A percentile compares a stretch with the other conserved stretches of the same genome.
These are phyloP conservation scores for Boletus huronensis DNA, from an alignment of 768 basidiomycete genomes.

Conservation along the genomic window DNA sequence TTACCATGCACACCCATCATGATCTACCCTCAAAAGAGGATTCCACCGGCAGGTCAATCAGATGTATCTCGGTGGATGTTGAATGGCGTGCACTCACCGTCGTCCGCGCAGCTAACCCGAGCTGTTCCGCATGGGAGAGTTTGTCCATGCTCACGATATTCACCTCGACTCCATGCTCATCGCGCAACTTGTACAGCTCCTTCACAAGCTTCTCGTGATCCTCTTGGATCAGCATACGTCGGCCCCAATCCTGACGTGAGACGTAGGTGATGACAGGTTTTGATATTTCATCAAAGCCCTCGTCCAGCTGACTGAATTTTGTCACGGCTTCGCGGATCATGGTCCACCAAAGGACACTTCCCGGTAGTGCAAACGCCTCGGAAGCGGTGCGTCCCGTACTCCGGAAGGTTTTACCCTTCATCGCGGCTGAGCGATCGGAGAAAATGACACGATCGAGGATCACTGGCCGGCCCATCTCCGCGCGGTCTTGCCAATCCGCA, in stretches of 20 bases:
- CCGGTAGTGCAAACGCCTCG: slow-evolving; percentile 70
- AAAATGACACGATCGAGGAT: slow-evolving; percentile 87
- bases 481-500: slow-evolving; percentile 81
- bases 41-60: background rate
- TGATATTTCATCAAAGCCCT: slow-evolving; percentile 42
- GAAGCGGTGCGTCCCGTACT: slow-evolving; percentile 75
- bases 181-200: slow-evolving; percentile 66
- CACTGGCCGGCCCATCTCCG: slow-evolving; percentile 61
- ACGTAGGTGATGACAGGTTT: slow-evolving; percentile 90
- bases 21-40: slow-evolving; percentile 51
- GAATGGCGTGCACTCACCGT: slow-evolving; percentile 53
- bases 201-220: slow-evolving; percentile 78
- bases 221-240: slow-evolving; percentile 72
- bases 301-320: slow-evolving; percentile 60
- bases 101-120: slow-evolving; percentile 75
- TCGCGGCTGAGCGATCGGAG: slow-evolving; percentile 82
- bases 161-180: slow-evolving; percentile 77
- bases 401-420: slow-evolving; percentile 61
- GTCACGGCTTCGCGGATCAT: slow-evolving; percentile 71
- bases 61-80: background rate
- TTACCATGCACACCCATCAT: slow-evolving; percentile 96
- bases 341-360: slow-evolving; percentile 82
- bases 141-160: slow-evolving; percentile 85
- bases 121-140: slow-evolving; percentile 75
- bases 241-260: slow-evolving; percentile 83